phyloP scores from a whole-genome alignment of 306 rosid genomes.

The Cercis canadensis region DNA sequence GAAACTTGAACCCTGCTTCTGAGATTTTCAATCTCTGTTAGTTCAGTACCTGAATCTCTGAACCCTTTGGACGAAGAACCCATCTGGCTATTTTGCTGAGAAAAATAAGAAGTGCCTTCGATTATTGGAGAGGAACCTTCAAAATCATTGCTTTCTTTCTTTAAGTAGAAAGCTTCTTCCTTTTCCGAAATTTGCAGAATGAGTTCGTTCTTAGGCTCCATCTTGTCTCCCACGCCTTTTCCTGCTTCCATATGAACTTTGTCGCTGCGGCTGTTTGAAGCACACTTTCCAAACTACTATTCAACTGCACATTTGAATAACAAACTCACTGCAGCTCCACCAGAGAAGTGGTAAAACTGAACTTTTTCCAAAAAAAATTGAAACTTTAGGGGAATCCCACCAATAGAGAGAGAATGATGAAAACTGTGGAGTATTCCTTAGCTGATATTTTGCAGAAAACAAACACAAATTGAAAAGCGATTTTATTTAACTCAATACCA shows the following conservation, averaged over 20 bases:
- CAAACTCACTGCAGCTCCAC: not conserved
- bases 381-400: no score
- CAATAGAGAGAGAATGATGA: no score
- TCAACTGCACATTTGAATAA: not conserved
- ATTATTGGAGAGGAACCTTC: not conserved
- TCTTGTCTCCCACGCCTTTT: conserved; percentile 46
- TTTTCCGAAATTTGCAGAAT: conserved; percentile 53
- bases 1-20: conserved; percentile 31
- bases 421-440: no score
- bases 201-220: conserved; percentile 52
- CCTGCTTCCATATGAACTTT: conserved; percentile 41
- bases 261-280: no score
- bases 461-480: no score
- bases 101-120: conserved; percentile 22
- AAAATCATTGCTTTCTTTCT: conserved; percentile 20
- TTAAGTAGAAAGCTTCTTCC: conserved; percentile 22
- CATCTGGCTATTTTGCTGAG: conserved; percentile 31
- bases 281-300: not conserved
- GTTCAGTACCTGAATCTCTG: conserved; percentile 40
- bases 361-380: no score
- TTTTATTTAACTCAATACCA: no score
- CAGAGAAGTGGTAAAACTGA: not conserved
- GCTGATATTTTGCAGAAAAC: no score
- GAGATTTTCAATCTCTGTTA: conserved; percentile 39
- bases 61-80: conserved; percentile 40